Percentiles rank a stretch among this genome's conserved stretches.
Evolutionary conservation across 768 basidiomycete species (phyloP).

Genomic region (Termitomyces sp.): DNA sequence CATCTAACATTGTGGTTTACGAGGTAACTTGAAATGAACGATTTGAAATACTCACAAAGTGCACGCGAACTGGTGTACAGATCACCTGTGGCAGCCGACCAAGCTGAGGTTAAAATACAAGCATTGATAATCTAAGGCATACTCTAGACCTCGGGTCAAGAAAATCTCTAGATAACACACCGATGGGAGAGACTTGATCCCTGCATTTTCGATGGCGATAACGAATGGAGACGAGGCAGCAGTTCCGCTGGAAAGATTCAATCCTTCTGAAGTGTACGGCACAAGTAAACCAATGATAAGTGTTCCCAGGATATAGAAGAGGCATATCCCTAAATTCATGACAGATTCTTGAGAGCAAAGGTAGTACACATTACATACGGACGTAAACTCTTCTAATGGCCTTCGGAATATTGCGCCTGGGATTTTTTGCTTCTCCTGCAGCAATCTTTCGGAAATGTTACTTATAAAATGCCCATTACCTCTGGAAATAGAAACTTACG

Average conservation of each 20-base stretch:
- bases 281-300: conserved; percentile 80
- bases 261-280: conserved; percentile 54
- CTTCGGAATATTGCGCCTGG: conserved; percentile 54
- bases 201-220: conserved; percentile 79
- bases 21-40: neutral
- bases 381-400: conserved; percentile 72
- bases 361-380: conserved; percentile 30
- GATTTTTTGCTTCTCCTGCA: conserved; percentile 89
- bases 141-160: neutral
- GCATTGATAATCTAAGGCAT: conserved; percentile 68
- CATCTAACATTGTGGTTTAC: conserved; percentile 35
- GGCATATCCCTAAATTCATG: conserved; percentile 58
- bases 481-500: conserved; percentile 32
- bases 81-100: conserved; percentile 89
- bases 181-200: conserved; percentile 81
- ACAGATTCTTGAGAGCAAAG: neutral
- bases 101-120: conserved; percentile 80
- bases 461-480: neutral
- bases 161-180: conserved; percentile 32
- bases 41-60: conserved; percentile 51
- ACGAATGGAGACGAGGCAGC: conserved; percentile 85
- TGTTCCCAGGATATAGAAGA: conserved; percentile 72
- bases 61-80: conserved; percentile 86
- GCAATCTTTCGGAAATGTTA: conserved; percentile 47
- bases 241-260: conserved; percentile 49